A percentile compares a stretch with the other conserved stretches of the same genome.
These are phyloP conservation scores for Lentinula raphanica DNA, from an alignment of 768 basidiomycete species.

Conservation along the genomic window DNA sequence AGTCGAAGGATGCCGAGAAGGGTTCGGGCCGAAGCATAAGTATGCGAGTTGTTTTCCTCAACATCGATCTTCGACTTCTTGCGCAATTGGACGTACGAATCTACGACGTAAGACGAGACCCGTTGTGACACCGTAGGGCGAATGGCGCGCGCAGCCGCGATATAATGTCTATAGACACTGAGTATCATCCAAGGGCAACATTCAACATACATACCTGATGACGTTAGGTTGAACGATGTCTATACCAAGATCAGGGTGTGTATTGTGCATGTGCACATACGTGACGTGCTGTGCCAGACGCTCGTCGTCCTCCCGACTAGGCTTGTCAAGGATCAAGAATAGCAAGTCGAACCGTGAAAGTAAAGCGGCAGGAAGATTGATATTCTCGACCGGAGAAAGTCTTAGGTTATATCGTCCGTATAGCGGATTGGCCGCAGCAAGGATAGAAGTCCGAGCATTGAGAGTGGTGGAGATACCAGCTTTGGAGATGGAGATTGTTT, in stretches of 20 bases:
- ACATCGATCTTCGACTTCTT: conserved; percentile 91
- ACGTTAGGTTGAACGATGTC: conserved; percentile 82
- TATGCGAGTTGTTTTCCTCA: conserved; percentile 79
- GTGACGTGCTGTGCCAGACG: conserved; percentile 95
- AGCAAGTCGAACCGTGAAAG: conserved; percentile 94
- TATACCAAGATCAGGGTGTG: conserved; percentile 78
- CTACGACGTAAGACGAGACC: conserved; percentile 90
- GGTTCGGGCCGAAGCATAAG: conserved; percentile 94
- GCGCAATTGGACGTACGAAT: conserved; percentile 92
- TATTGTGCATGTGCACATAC: conserved; percentile 94
- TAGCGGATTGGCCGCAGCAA: conserved; percentile 96
- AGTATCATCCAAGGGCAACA: background rate
- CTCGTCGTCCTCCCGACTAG: conserved; percentile 91
- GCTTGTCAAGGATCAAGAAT: conserved; percentile 96
- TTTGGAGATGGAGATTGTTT: conserved; percentile 99
- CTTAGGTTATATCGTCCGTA: conserved; percentile 99
- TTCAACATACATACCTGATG: conserved; percentile 61
- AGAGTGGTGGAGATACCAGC: conserved; percentile 98
- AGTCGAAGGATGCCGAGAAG: conserved; percentile 92
- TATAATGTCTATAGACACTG: conserved; percentile 69
- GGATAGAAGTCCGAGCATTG: conserved; percentile 94
- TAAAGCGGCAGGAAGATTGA: conserved; percentile 95
- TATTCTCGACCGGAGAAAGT: conserved; percentile 96
- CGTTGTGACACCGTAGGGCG: conserved; percentile 86
- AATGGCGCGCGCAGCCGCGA: conserved; percentile 82